Base-by-base conservation (phyloP, 495 filamentous ascomycete species). In the Trypethelium eluteriae region DNA sequence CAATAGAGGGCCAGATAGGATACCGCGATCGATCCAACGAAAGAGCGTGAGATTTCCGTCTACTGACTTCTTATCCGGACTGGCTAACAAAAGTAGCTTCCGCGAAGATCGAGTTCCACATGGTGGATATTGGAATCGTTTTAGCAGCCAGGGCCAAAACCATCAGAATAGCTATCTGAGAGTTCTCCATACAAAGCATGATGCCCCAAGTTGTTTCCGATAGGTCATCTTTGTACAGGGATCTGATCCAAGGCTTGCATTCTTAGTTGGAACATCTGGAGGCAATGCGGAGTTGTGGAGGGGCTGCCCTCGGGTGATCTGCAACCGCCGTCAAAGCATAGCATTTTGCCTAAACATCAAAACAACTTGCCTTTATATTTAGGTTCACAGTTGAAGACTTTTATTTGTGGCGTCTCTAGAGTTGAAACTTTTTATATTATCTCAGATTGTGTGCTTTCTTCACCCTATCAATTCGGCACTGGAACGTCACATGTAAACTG, bases 341-440 rank as follows among this genome's bases (percentile, higher is more conserved):
- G 7, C 53, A 59, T 59, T 59, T 59, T 59, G 53, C 53, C 53
- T 59, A 59, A 59, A 59, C 53, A 59, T 59, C 36, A 36, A 59
- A 10, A 36, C 41, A 53, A 18, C n/a, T 14, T 59, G n/a, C 32
- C 18, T n/a, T 59, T 14, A 36, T 59, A 59, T 59, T 59, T 59
- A 59, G 32, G 3, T 59, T 2, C 5, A 14, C 36, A 3, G 14
- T 36, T 2, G 32, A 36, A 9, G 36, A 18, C 53, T 59, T 59
- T 59, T 59, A 25, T 25, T 25, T 25, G 25, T 44, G 41, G 41
- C 41, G 14, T 7, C 41, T 44, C 14, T 14, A 44, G 1, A 44
- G 14, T 7, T 44, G 25, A 25, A 25, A 25, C 25, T 25, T 25
- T 25, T 25, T 25, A 25, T 25, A 25, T 25, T 1, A 25, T 25